Conservation (phyloP, 257 asterid species). For the Przewalskia tangutica region DNA sequence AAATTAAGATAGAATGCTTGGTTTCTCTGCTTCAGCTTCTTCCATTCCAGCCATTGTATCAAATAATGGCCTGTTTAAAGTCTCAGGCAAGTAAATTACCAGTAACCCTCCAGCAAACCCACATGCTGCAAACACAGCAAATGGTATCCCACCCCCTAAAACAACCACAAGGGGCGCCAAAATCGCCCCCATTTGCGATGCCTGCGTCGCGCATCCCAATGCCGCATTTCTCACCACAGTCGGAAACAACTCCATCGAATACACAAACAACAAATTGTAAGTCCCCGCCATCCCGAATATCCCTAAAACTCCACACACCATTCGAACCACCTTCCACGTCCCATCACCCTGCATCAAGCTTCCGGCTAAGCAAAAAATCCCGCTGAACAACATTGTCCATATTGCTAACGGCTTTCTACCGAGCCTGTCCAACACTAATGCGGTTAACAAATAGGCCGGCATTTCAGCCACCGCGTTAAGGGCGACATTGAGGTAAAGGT, state of each 20-base stretch:
- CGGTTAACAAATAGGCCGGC: conserved; percentile 69
- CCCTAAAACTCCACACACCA: conserved; percentile 56
- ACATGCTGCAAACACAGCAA: conserved; percentile 54
- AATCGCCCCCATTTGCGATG: conserved; percentile 78
- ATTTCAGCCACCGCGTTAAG: conserved; percentile 68
- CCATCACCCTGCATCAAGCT: conserved; percentile 29
- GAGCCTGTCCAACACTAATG: conserved; percentile 41
- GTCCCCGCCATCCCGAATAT: conserved; percentile 95
- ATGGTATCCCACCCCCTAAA: conserved; percentile 53
- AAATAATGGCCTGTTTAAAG: conserved; percentile 54
- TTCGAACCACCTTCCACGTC: conserved; percentile 19
- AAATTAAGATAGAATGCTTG: background rate
- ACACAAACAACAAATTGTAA: conserved; percentile 61
- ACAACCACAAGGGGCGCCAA: conserved; percentile 72
- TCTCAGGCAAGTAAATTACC: conserved; percentile 65
- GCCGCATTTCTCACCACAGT: conserved; percentile 88
- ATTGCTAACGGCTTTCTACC: conserved; percentile 72
- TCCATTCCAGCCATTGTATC: conserved; percentile 78
- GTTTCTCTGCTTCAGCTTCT: conserved; percentile 32
- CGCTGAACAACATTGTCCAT: conserved; percentile 73
- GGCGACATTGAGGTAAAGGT: conserved; percentile 60
- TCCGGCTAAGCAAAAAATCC: conserved; percentile 48
- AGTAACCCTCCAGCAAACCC: conserved; percentile 64
- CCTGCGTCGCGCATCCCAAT: conserved; percentile 79
- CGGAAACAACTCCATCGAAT: conserved; percentile 71